A percentile compares a stretch with the other conserved stretches of the same genome.
Conservation (phyloP, 306 rosid genomes). For the Cyclanthera cordifolia region DNA sequence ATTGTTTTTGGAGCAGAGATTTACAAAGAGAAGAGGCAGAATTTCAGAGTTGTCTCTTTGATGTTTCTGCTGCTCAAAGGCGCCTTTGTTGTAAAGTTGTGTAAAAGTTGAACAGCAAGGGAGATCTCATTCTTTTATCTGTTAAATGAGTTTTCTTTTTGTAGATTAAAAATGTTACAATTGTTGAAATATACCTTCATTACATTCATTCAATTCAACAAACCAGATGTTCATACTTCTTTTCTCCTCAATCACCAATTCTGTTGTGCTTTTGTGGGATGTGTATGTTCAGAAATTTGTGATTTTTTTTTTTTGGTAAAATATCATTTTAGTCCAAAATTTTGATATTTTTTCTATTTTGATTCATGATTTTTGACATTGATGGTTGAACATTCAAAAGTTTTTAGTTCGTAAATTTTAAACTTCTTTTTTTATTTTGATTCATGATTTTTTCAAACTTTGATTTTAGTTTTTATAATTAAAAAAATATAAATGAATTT, state of each 20-base stretch:
- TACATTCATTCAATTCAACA: conserved; percentile 2
- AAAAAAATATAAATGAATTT: too few species aligned
- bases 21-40: background rate
- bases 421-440: too few species aligned
- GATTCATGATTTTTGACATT: too few species aligned
- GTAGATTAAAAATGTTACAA: background rate
- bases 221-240: too few species aligned
- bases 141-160: background rate
- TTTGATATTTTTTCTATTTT: too few species aligned
- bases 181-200: background rate
- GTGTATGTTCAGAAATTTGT: background rate
- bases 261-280: background rate
- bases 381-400: too few species aligned
- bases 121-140: conserved; percentile 2
- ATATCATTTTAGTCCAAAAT: too few species aligned
- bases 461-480: too few species aligned
- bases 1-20: conserved; percentile 13
- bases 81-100: conserved; percentile 3
- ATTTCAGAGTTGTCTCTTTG: conserved; percentile 6
- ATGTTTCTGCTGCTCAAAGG: conserved; percentile 2
- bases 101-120: background rate
- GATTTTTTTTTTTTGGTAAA: too few species aligned
- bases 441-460: too few species aligned
- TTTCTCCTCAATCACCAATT: background rate
- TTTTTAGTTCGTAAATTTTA: too few species aligned